Conservation (phyloP, 306 rosid genomes). For the Quercus mongolica region DNA sequence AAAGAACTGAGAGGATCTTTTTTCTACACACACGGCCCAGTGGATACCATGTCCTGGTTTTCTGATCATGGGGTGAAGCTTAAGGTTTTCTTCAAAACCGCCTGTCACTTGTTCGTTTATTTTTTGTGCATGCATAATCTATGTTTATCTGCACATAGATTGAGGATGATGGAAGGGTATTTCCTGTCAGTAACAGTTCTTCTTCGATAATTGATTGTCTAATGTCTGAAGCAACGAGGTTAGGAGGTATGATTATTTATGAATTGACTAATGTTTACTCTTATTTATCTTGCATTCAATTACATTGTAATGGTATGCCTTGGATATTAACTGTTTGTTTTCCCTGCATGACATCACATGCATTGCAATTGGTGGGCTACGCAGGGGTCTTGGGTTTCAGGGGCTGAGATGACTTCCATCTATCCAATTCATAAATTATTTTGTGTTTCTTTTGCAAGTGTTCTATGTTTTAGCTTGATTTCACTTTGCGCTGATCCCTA, state of each 20-base stretch:
- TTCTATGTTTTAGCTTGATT: neutral
- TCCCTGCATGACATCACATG: neutral
- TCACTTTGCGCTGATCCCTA: neutral
- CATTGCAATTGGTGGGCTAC: no score
- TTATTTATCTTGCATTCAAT: conserved; percentile 10
- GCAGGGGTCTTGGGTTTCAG: neutral
- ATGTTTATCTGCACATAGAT: conserved; percentile 37
- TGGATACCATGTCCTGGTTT: conserved; percentile 96
- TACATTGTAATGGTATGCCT: conserved; percentile 7
- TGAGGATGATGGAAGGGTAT: conserved; percentile 95
- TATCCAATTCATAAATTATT: neutral
- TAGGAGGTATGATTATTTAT: conserved; percentile 51
- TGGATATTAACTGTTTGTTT: neutral
- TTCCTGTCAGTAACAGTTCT: conserved; percentile 88
- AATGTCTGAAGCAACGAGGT: conserved; percentile 57
- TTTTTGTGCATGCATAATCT: conserved; percentile 20
- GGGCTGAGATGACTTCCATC: neutral
- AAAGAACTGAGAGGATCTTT: conserved; percentile 86
- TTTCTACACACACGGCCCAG: conserved; percentile 63
- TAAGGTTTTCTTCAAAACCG: conserved; percentile 53
- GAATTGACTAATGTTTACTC: conserved; percentile 1
- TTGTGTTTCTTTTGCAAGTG: neutral
- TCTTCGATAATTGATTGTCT: conserved; percentile 84
- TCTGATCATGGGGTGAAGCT: conserved; percentile 80
- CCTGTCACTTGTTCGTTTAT: conserved; percentile 17